Percentiles rank a stretch among this genome's conserved stretches.
Conservation (phyloP, 2,329 filamentous ascomycete species). For the Ciborinia camelliae region DNA sequence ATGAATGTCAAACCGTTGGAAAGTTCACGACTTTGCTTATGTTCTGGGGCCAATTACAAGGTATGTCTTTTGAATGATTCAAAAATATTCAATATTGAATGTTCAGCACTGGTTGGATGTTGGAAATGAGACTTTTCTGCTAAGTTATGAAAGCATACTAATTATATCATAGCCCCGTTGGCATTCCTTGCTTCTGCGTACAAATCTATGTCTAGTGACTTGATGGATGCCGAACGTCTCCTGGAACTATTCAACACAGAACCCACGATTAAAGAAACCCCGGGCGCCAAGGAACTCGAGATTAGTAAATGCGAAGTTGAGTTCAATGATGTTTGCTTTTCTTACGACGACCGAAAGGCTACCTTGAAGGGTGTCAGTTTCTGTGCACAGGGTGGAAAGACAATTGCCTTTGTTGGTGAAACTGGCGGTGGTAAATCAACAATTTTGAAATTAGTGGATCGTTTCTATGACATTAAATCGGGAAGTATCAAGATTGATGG, state of each 20-base stretch:
- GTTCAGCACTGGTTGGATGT: no score
- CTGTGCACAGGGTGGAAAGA: conserved; percentile 39
- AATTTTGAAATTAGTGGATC: conserved; percentile 44
- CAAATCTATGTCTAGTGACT: conserved; percentile 49
- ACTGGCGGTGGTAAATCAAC: conserved; percentile 46
- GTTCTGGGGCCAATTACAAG: conserved; percentile 57
- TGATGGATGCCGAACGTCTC: conserved; percentile 64
- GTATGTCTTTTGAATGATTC: no score
- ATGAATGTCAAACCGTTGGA: conserved; percentile 50
- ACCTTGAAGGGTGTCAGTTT: conserved; percentile 39
- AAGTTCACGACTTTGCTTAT: conserved; percentile 62
- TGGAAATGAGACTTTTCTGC: no score
- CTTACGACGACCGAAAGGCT: conserved; percentile 38
- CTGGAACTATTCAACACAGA: conserved; percentile 55
- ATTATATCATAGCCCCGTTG: conserved; percentile 34
- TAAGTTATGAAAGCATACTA: conserved; percentile 18
- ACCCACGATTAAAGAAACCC: conserved; percentile 50
- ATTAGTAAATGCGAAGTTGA: conserved; percentile 40
- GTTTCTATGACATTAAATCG: conserved; percentile 46
- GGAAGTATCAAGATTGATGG: conserved; percentile 41
- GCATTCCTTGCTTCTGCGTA: conserved; percentile 43
- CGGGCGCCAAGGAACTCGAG: conserved; percentile 44
- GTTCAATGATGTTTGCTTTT: conserved; percentile 40
- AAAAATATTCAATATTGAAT: no score
- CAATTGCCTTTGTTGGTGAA: conserved; percentile 46